Conservation (phyloP, 2,329 filamentous ascomycete genomes). For the Sordariomycetes sp. region DNA sequence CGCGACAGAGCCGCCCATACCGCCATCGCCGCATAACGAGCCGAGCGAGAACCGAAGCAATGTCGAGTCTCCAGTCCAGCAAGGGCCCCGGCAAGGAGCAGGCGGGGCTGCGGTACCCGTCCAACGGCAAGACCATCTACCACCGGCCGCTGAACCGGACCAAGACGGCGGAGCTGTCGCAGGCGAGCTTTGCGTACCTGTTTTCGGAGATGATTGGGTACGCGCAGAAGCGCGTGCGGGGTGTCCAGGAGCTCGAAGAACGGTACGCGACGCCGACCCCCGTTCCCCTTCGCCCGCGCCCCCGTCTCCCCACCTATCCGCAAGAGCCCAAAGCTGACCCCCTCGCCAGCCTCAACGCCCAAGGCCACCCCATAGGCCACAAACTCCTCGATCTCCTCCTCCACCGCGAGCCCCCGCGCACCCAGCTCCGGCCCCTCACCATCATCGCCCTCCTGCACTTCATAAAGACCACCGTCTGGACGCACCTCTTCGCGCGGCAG, state of each 20-base stretch:
- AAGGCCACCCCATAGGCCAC: constrained; percentile 87
- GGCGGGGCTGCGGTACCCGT: constrained; percentile 69
- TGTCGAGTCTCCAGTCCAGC: constrained; percentile 37
- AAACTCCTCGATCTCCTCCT: constrained; percentile 92
- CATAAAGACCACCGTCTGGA: constrained; percentile 86
- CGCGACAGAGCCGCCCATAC: neutral
- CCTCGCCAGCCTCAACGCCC: constrained; percentile 71
- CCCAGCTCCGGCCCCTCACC: constrained; percentile 66
- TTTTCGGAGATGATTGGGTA: constrained; percentile 96
- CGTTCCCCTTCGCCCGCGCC: neutral
- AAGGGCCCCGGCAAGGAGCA: constrained; percentile 32
- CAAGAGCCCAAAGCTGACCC: neutral
- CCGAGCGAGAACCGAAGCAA: too few species aligned
- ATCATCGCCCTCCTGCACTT: constrained; percentile 89
- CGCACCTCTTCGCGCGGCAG: constrained; percentile 78
- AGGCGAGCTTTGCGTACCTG: constrained; percentile 88
- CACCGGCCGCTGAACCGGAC: constrained; percentile 86
- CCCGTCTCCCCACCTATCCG: constrained; percentile 4
- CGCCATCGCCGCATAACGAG: too few species aligned
- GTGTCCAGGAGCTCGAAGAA: constrained; percentile 88
- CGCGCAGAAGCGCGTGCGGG: constrained; percentile 79
- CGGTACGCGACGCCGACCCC: constrained; percentile 36
- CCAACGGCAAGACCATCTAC: constrained; percentile 95
- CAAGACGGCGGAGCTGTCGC: constrained; percentile 78
- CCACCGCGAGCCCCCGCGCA: constrained; percentile 60